A percentile compares a stretch with the other conserved stretches of the same genome.
Conservation (phyloP, 306 rosid genomes). For the Elaeagnus macrophylla region DNA sequence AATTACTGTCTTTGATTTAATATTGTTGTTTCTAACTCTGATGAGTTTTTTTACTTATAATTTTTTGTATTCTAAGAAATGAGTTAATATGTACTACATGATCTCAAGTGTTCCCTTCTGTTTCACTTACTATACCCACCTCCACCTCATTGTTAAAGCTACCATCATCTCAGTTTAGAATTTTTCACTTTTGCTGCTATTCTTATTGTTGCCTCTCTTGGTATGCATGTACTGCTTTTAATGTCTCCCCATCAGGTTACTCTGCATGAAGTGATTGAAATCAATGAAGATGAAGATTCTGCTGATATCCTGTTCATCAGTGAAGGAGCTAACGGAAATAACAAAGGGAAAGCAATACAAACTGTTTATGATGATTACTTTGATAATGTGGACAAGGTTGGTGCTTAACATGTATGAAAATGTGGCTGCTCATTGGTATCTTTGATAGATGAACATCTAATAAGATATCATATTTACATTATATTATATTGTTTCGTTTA, state of each 20-base stretch:
- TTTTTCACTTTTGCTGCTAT: too few species aligned
- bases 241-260: conserved; percentile 31
- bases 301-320: conserved; percentile 29
- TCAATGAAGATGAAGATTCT: conserved; percentile 41
- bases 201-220: too few species aligned
- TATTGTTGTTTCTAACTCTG: neutral
- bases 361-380: conserved; percentile 24
- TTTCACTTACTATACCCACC: neutral
- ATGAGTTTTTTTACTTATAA: neutral
- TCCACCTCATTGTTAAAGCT: too few species aligned
- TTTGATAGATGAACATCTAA: conserved; percentile 5
- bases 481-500: conserved; percentile 17
- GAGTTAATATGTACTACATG: neutral
- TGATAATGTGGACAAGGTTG: conserved; percentile 44
- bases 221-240: neutral
- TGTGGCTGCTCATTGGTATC: conserved; percentile 16
- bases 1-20: neutral
- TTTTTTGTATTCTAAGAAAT: neutral
- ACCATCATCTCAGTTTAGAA: too few species aligned
- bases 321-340: conserved; percentile 28
- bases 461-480: conserved; percentile 9
- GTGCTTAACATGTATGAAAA: conserved; percentile 19
- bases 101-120: neutral
- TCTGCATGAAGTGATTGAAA: conserved; percentile 41
- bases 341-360: conserved; percentile 49